phyloP scores from a whole-genome alignment of 2,329 filamentous ascomycete species.

The Tolypocladium guangdongense region DNA sequence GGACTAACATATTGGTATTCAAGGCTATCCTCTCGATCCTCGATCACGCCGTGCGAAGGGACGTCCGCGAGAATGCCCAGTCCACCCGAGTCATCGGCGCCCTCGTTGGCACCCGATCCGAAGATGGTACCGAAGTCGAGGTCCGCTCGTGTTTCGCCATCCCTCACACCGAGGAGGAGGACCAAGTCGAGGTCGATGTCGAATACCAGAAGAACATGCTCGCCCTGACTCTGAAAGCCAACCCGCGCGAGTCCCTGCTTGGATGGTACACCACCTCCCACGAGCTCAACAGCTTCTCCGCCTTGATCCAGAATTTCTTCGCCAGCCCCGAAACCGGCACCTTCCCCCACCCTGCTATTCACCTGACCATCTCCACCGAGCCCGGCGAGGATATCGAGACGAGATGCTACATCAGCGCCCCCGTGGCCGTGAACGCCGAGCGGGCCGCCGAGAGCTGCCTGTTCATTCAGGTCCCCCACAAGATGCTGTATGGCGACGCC shows the following conservation, averaged over 20 bases:
- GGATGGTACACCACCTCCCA: constrained; percentile 98
- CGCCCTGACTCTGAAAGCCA: constrained; percentile 82
- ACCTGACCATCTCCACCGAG: constrained; percentile 87
- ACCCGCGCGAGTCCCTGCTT: constrained; percentile 85
- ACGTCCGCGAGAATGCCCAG: constrained; percentile 56
- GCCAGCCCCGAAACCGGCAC: constrained; percentile 93
- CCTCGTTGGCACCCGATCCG: constrained; percentile 81
- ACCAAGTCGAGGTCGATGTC: constrained; percentile 99
- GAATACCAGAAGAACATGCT: constrained; percentile 99
- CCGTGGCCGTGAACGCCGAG: constrained; percentile 90
- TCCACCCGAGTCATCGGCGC: constrained; percentile 96
- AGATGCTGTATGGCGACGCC: constrained; percentile 76
- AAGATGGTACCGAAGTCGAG: constrained; percentile 94
- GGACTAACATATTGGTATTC: neutral
- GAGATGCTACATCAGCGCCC: constrained; percentile 87
- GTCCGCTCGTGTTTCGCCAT: constrained; percentile 96
- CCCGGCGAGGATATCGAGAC: constrained; percentile 83
- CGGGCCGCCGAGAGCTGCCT: constrained; percentile 91
- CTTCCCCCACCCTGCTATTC: constrained; percentile 92
- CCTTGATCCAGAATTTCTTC: constrained; percentile 98
- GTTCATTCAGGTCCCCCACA: constrained; percentile 95
- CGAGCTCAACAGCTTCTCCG: constrained; percentile 96
- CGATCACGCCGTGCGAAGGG: constrained; percentile 89
- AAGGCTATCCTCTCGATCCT: constrained; percentile 66
- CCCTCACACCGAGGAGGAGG: constrained; percentile 93